Base-by-base conservation (phyloP, 2,329 filamentous ascomycete genomes). In the Colletotrichum sp. region DNA sequence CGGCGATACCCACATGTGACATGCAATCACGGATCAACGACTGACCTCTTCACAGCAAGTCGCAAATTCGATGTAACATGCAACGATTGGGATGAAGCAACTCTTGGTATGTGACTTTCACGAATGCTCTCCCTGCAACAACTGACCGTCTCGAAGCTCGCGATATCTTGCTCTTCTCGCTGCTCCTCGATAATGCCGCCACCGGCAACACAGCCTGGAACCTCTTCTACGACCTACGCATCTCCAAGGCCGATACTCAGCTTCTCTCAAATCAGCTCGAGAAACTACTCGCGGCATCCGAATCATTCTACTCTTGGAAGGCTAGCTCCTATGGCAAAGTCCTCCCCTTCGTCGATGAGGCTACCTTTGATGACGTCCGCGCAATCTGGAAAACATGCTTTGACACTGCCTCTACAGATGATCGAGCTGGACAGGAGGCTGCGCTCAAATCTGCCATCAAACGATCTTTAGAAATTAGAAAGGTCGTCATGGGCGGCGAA, bases 11-110 rank as follows among this genome's bases (percentile, higher is more conserved):
- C n/a, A 39, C 30, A 44, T 16, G 25, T 12, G 12, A 55, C 81
- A 85, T 64, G 85, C 16, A 2, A 19, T 13, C 22, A 29, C 55
- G 22, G 25, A 59, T 30, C n/a, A 25, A 2, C 13, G 15, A 44
- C 22, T 64, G 29, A 63, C 22, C 5, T 63, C 30, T 7, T 11
- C 15, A 29, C 1, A 87, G 85, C 84, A 11, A 59, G 77, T 32
- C 81, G 88, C 57, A 86, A 85, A 52, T 81, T 92, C 6, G 89
- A 91, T 77, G 82, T 92, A 59, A 93, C 91, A 3, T 90, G 87
- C 72, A 92, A 90, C 80, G 90, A 93, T 79, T 78, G 85, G 61
- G 85, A 91, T 32, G 82, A 87, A 15, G 86, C 85, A 22, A 84
- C 91, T 67, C 83, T 91, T 65, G 89, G 90, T 90, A 79, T 69